Percentiles rank a stretch among this genome's conserved stretches.
Conservation (phyloP, 371 early-diverging fungal genomes). For the Apophysomyces trapeziformis region DNA sequence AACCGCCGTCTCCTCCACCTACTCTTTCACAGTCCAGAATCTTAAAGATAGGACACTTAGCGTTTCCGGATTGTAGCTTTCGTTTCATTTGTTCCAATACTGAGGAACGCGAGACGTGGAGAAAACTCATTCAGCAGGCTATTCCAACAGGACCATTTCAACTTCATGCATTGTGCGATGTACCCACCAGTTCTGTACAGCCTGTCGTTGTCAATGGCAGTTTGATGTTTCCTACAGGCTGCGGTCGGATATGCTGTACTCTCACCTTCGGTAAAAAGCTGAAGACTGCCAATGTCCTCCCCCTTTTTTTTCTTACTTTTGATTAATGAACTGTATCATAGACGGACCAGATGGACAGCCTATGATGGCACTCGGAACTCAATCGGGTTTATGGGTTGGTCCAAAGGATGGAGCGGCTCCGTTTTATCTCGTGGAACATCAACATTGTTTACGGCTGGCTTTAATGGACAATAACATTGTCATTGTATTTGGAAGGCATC, state of each 20-base stretch:
- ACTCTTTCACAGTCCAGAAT: constrained; percentile 3
- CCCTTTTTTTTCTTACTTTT: background rate
- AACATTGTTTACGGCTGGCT: constrained; percentile 28
- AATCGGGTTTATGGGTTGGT: constrained; percentile 34
- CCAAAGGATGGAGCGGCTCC: constrained; percentile 20
- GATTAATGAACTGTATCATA: no score
- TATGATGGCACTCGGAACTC: constrained; percentile 30
- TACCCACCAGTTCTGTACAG: constrained; percentile 11
- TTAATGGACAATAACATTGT: constrained; percentile 26
- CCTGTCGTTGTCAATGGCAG: constrained; percentile 13
- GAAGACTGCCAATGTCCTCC: background rate
- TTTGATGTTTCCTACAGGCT: constrained; percentile 21
- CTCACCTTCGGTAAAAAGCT: constrained; percentile 17
- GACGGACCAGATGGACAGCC: constrained; percentile 3
- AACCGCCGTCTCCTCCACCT: background rate
- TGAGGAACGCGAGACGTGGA: constrained; percentile 23
- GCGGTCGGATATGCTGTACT: constrained; percentile 22
- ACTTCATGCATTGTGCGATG: constrained; percentile 18
- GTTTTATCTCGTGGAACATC: constrained; percentile 20
- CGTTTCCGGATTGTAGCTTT: constrained; percentile 15
- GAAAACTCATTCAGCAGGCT: constrained; percentile 10
- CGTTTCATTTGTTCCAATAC: constrained; percentile 13
- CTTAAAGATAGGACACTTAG: constrained; percentile 21
- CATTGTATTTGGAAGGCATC: constrained; percentile 12
- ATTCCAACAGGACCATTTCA: constrained; percentile 16